Conservation (phyloP, 2,329 filamentous ascomycete genomes). For the Chaetomiaceae sp. region DNA sequence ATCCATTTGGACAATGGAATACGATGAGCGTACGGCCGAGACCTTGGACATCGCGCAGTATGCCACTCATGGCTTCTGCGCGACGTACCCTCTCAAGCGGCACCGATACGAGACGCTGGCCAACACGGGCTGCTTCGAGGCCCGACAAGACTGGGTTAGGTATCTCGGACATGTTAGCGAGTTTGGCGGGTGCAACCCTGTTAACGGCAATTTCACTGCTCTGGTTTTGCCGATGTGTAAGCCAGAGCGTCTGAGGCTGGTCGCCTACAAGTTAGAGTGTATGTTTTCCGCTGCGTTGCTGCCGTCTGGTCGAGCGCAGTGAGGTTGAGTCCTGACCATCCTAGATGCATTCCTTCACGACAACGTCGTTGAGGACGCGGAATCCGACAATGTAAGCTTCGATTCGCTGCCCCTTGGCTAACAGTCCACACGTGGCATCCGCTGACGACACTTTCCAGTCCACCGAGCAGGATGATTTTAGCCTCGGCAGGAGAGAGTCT, state of each 20-base stretch:
- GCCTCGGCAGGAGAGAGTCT: constrained; percentile 1
- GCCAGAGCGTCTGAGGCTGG: constrained; percentile 9
- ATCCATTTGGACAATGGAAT: neutral
- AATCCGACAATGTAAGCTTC: neutral
- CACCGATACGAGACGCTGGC: constrained; percentile 7
- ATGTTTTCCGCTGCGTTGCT: too few relatives aligned
- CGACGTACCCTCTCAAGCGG: neutral
- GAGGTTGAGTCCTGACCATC: neutral
- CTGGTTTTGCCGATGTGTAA: constrained; percentile 7
- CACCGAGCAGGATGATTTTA: constrained; percentile 4
- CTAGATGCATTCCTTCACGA: neutral
- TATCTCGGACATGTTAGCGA: constrained; percentile 8
- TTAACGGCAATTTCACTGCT: constrained; percentile 11
- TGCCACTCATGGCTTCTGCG: constrained; percentile 11
- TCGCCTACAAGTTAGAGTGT: constrained; percentile 8
- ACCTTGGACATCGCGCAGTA: constrained; percentile 1
- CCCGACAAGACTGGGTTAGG: constrained; percentile 6
- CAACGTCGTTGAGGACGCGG: neutral
- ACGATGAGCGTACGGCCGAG: neutral
- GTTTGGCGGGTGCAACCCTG: constrained; percentile 8
- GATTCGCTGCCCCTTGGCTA: too few relatives aligned
- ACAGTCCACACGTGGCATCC: too few relatives aligned
- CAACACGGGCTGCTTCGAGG: constrained; percentile 8
- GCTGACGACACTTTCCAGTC: too few relatives aligned
- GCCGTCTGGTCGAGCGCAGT: neutral